These are phyloP conservation scores for Boletus tomentosulus DNA, from an alignment of 768 basidiomycete genomes.

Conservation along the genomic window DNA sequence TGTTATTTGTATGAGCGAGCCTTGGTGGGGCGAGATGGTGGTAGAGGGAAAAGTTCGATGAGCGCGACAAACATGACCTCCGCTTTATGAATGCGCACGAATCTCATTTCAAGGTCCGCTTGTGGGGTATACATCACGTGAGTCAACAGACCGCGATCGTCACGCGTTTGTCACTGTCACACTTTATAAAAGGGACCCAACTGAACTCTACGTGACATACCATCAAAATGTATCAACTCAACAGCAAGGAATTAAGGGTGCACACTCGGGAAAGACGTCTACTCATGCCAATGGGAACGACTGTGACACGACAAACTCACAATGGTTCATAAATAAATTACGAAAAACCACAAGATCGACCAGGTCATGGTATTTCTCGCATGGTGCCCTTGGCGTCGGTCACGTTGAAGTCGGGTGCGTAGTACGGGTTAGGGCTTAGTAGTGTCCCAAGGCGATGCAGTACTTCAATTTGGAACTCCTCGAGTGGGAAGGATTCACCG, in stretches of 20 bases:
- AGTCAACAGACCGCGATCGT: conserved; percentile 35
- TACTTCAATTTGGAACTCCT: conserved; percentile 74
- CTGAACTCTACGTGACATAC: too few relatives aligned
- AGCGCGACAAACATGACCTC: conserved; percentile 26
- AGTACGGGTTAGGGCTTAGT: conserved; percentile 52
- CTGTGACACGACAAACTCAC: neutral
- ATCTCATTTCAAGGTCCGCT: conserved; percentile 33
- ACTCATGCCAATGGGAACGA: neutral
- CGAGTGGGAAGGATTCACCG: conserved; percentile 72
- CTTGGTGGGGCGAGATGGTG: conserved; percentile 23
- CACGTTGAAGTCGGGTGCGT: conserved; percentile 49
- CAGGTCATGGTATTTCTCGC: conserved; percentile 8
- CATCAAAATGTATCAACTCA: neutral
- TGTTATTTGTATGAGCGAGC: conserved; percentile 13
- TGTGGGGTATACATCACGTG: conserved; percentile 27
- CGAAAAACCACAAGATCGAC: neutral
- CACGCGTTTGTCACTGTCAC: conserved; percentile 32
- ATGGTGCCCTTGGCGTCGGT: conserved; percentile 24
- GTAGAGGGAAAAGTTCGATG: conserved; percentile 25
- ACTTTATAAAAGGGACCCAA: conserved; percentile 6
- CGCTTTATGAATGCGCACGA: conserved; percentile 33
- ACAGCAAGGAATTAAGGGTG: neutral
- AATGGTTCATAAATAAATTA: neutral
- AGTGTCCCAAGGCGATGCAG: conserved; percentile 63
- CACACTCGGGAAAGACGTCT: neutral